Evolutionary conservation across 495 filamentous ascomycete genomes (phyloP).

Genomic region (Geopyxis carbonaria): DNA sequence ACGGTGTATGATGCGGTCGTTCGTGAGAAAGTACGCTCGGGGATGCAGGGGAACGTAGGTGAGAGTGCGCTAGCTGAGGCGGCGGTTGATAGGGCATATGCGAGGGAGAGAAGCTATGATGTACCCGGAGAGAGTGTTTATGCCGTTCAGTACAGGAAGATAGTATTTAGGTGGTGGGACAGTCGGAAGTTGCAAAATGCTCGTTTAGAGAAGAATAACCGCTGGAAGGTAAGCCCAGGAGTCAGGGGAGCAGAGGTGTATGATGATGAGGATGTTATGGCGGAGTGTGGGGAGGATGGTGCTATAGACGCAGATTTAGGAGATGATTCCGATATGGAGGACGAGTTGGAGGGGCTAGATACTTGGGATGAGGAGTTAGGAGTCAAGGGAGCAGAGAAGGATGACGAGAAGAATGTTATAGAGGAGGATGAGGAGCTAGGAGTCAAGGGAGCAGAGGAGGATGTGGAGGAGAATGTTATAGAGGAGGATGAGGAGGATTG

Average conservation of each 20-base stretch:
- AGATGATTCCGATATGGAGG: conserved; percentile 6
- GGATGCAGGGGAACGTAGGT: no score
- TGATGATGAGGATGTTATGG: conserved; percentile 11
- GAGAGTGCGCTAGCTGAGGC: no score
- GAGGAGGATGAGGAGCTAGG: conserved; percentile 11
- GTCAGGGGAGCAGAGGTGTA: background rate
- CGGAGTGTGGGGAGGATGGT: conserved; percentile 13
- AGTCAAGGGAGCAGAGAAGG: background rate
- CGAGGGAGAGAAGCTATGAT: conserved; percentile 2
- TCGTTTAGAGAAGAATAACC: conserved; percentile 8
- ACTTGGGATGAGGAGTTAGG: no score
- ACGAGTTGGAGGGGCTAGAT: no score
- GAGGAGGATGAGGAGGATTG: conserved; percentile 13
- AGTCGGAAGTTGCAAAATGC: conserved; percentile 7
- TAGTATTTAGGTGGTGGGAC: conserved; percentile 7
- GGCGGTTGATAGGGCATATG: no score
- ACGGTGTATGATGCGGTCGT: no score
- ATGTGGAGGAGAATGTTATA: no score
- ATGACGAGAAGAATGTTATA: no score
- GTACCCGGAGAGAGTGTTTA: conserved; percentile 11
- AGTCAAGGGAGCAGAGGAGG: background rate
- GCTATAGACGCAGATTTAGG: conserved; percentile 10
- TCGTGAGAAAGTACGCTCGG: no score
- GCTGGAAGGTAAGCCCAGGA: conserved; percentile 11
- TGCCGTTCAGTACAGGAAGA: conserved; percentile 11